phyloP scores from a whole-genome alignment of 2,329 filamentous ascomycete genomes.

The Geosmithia morbida region DNA sequence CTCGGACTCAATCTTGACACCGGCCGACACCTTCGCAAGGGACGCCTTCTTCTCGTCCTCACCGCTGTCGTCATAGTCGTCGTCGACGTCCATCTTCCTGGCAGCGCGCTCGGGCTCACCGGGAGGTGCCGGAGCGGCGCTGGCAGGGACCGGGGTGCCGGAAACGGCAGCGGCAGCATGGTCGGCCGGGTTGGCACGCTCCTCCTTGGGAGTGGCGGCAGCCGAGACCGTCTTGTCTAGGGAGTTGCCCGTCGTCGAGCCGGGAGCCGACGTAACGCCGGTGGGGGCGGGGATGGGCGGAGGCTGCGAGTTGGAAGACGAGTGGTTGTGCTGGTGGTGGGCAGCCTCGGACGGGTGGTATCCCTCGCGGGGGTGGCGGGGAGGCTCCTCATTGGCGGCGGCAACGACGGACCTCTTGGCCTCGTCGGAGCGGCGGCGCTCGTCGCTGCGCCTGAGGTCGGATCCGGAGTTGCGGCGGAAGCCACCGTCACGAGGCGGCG shows the following conservation, averaged over 20 bases:
- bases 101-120: conserved; percentile 68
- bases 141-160: not conserved
- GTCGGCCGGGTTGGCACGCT: conserved; percentile 30
- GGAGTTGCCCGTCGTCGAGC: conserved; percentile 36
- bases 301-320: not conserved
- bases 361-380: conserved; percentile 42
- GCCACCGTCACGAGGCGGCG: conserved; percentile 44
- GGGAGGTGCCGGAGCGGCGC: conserved; percentile 17
- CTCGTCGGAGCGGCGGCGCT: conserved; percentile 45
- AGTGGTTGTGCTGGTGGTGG: conserved; percentile 52
- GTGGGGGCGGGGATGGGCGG: not conserved
- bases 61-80: conserved; percentile 90
- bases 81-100: conserved; percentile 91
- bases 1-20: not conserved
- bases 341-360: conserved; percentile 91
- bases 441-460: conserved; percentile 51
- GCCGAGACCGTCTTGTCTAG: conserved; percentile 25
- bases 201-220: conserved; percentile 35
- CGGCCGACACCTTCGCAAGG: conserved; percentile 19
- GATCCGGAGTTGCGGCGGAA: conserved; percentile 64
- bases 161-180: conserved; percentile 18
- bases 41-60: conserved; percentile 63
- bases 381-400: conserved; percentile 36
- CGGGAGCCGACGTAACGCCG: not conserved
- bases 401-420: conserved; percentile 21